A percentile compares a stretch with the other conserved stretches of the same genome.
These are phyloP conservation scores for Tillandsia leiboldiana DNA, from an alignment of 176 grass and related monocot genomes.

Conservation along the genomic window DNA sequence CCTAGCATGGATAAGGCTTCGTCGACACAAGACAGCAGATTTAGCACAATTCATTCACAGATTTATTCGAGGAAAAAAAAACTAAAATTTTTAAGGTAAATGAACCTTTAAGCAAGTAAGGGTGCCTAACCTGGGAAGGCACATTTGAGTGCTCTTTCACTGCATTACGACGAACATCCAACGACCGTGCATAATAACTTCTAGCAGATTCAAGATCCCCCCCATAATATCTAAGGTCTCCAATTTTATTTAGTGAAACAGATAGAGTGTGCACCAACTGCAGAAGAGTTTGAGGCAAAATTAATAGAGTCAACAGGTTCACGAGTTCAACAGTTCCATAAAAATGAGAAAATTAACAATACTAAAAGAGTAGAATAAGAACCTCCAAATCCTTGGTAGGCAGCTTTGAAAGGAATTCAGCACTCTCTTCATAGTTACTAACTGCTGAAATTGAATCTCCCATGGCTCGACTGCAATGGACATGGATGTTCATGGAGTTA, in stretches of 20 bases:
- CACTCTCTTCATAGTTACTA: conserved; percentile 85
- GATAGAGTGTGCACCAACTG: conserved; percentile 89
- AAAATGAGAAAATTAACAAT: conserved; percentile 6
- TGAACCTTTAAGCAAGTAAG: background rate
- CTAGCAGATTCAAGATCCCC: conserved; percentile 83
- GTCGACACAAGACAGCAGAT: too few relatives aligned
- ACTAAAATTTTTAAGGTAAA: background rate
- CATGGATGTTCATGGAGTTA: conserved; percentile 7
- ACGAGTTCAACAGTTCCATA: conserved; percentile 2
- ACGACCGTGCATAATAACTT: conserved; percentile 71
- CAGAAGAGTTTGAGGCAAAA: conserved; percentile 13
- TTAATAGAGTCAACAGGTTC: conserved; percentile 10
- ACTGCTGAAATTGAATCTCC: conserved; percentile 67
- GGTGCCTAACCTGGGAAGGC: conserved; percentile 64
- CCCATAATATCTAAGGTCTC: conserved; percentile 77
- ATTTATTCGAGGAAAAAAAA: too few relatives aligned
- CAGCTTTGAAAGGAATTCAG: conserved; percentile 62
- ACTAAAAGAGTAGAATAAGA: background rate
- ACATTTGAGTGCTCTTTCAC: conserved; percentile 63
- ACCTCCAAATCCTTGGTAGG: conserved; percentile 82
- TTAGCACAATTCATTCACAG: too few relatives aligned
- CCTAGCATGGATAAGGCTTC: too few relatives aligned
- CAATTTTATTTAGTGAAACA: conserved; percentile 95
- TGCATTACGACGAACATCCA: conserved; percentile 67
- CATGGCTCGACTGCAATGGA: conserved; percentile 59